Percentiles rank a stretch among this genome's conserved stretches.
Conservation (phyloP, 1,284 basidiomycete species). For the Hypsizygus ulmarius region DNA sequence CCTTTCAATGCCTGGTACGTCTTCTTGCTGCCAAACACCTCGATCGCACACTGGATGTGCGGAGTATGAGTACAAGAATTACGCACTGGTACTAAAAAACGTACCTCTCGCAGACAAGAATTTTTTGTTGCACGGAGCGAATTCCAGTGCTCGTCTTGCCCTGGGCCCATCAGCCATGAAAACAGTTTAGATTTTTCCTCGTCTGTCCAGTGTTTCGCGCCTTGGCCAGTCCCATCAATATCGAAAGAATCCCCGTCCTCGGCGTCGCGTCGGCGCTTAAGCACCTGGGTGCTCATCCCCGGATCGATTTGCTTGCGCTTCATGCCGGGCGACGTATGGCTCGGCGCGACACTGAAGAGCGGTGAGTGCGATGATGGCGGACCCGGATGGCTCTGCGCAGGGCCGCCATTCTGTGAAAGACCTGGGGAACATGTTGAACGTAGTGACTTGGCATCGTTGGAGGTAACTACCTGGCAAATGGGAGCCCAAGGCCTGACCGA, state of each 20-base stretch:
- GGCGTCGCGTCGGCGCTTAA: constrained; percentile 49
- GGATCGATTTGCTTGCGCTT: constrained; percentile 55
- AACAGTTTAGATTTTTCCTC: constrained; percentile 73
- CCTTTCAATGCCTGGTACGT: constrained; percentile 78
- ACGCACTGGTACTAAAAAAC: constrained; percentile 20
- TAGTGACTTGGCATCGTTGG: constrained; percentile 25
- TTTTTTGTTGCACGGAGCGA: constrained; percentile 72
- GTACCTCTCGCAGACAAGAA: constrained; percentile 71
- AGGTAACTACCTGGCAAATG: constrained; percentile 32
- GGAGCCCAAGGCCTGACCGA: constrained; percentile 45
- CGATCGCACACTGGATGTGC: constrained; percentile 52
- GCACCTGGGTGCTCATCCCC: constrained; percentile 32
- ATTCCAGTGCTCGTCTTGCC: constrained; percentile 73
- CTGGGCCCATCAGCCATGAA: constrained; percentile 66
- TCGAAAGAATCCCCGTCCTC: constrained; percentile 50
- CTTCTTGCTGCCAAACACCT: constrained; percentile 69
- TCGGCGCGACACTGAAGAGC: constrained; percentile 32
- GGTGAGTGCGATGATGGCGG: constrained; percentile 31
- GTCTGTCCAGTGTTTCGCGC: constrained; percentile 78
- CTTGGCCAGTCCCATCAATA: constrained; percentile 46
- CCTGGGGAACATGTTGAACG: constrained; percentile 33
- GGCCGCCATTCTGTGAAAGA: constrained; percentile 30
- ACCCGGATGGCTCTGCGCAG: constrained; percentile 31
- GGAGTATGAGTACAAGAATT: neutral
- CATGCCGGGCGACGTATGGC: constrained; percentile 35